Conservation (phyloP, 768 basidiomycete genomes). For the Fomitopsis serialis region DNA sequence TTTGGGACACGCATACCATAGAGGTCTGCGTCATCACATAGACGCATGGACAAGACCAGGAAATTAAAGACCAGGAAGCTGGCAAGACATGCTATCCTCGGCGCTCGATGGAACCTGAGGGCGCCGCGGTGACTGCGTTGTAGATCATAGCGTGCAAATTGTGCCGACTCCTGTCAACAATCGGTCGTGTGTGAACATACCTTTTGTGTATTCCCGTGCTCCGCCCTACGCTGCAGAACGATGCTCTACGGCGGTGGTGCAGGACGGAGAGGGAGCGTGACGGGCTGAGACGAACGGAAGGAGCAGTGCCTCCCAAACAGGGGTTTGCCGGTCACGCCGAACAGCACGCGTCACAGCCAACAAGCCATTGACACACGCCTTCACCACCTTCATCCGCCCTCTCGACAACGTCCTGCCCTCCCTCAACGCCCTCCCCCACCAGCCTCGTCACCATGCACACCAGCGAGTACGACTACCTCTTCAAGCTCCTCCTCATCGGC, state of each 20-base stretch:
- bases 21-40: not conserved
- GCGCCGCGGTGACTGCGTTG: too few species aligned
- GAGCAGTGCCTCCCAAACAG: conserved; percentile 5
- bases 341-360: conserved; percentile 21
- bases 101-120: too few species aligned
- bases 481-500: conserved; percentile 92
- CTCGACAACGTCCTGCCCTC: conserved; percentile 14
- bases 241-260: too few species aligned
- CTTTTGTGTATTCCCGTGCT: too few species aligned
- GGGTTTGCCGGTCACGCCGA: conserved; percentile 21
- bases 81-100: too few species aligned
- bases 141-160: too few species aligned
- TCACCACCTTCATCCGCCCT: conserved; percentile 22
- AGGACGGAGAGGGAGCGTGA: not conserved
- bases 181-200: too few species aligned
- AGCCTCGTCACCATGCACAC: conserved; percentile 62
- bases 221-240: too few species aligned
- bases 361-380: conserved; percentile 28
- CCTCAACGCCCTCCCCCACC: conserved; percentile 17
- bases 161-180: too few species aligned
- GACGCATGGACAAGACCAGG: too few species aligned
- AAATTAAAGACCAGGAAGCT: too few species aligned
- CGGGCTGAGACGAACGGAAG: not conserved
- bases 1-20: not conserved
- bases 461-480: conserved; percentile 92